Evolutionary conservation across 2,329 filamentous ascomycete species (phyloP), one percentile per base, ranked within the genome.

Genomic region (Hirsutella rhossiliensis): DNA sequence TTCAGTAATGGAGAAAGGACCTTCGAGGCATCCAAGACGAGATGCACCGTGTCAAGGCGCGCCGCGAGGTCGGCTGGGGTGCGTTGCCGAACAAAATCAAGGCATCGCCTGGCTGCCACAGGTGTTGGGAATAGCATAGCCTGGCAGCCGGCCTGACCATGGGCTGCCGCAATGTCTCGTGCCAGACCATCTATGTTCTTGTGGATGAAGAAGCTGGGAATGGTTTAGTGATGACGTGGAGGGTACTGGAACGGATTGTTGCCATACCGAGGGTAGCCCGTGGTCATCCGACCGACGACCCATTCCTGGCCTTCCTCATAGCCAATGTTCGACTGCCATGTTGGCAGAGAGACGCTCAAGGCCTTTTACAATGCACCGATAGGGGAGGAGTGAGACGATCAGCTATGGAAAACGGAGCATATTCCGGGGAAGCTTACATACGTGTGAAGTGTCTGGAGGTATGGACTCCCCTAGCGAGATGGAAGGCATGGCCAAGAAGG

Each of bases 261-360:
- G n/a, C 38, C 43, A n/a, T 63, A 86, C 82, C 84, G 78, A 48
- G 92, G 92, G 63, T 98, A 98, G 31, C 92, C 92, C 38, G 85
- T 94, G 51, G 78, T 74, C 88, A 98, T 84, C 58, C 81, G 83
- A 49, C 74, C 76, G 17, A 92, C 51, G n/a, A 98, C 86, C 82
- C 87, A 92, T 45, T 81, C 70, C 59, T 94, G 76, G 42, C 88
- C 90, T 63, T 98, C 88, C 62, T 98, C 92, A 58, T 98, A 98
- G 36, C 80, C 90, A 34, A 98, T 72, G 56, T 94, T 97, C 51
- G 88, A 73, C 52, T 73, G 75, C 92, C 92, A 98, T 65, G 88
- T 94, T 34, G 92, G 92, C 23, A 98, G 70, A 15, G 92, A 97
- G 37, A 97, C 90, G 62, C 90, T 97, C 51, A 97, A 87, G 51